These are phyloP conservation scores for Castanea crenata DNA, from an alignment of 306 rosid species.

Conservation along the genomic window DNA sequence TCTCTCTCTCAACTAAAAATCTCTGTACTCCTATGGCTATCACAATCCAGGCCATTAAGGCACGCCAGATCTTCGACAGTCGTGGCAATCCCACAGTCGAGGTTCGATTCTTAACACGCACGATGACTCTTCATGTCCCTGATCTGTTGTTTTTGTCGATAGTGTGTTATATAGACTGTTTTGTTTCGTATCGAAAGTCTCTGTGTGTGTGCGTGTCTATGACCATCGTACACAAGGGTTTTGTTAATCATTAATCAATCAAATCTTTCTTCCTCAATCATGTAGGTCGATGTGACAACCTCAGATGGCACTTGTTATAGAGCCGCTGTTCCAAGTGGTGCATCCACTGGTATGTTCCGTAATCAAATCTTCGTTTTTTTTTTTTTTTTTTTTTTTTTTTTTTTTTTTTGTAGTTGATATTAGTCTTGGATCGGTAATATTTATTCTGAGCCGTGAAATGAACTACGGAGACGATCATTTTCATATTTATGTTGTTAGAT, in stretches of 20 bases:
- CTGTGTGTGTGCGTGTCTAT: too few relatives aligned
- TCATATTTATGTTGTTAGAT: too few relatives aligned
- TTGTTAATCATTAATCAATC: too few relatives aligned
- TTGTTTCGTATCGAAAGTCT: background rate
- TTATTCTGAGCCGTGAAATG: too few relatives aligned
- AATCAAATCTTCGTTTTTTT: background rate
- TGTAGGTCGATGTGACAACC: slow-evolving; percentile 58
- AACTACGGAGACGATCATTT: too few relatives aligned
- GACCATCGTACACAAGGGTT: too few relatives aligned
- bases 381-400: too few relatives aligned
- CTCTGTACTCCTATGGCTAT: slow-evolving; percentile 51
- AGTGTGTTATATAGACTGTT: background rate
- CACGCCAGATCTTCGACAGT: slow-evolving; percentile 98
- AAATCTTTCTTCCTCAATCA: too few relatives aligned
- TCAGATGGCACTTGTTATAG: slow-evolving; percentile 70
- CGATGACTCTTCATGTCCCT: too few relatives aligned
- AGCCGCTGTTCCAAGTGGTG: slow-evolving; percentile 99
- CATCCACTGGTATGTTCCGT: slow-evolving; percentile 61
- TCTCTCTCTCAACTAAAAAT: slow-evolving; percentile 5
- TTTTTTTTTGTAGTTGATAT: too few relatives aligned
- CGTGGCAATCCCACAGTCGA: slow-evolving; percentile 99
- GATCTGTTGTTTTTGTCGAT: background rate
- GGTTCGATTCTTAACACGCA: slow-evolving; percentile 34
- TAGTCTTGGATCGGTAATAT: too few relatives aligned
- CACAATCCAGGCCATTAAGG: slow-evolving; percentile 52